Base-by-base conservation (phyloP, 1,284 basidiomycete genomes). In the Pyrrhoderma lamaoense region DNA sequence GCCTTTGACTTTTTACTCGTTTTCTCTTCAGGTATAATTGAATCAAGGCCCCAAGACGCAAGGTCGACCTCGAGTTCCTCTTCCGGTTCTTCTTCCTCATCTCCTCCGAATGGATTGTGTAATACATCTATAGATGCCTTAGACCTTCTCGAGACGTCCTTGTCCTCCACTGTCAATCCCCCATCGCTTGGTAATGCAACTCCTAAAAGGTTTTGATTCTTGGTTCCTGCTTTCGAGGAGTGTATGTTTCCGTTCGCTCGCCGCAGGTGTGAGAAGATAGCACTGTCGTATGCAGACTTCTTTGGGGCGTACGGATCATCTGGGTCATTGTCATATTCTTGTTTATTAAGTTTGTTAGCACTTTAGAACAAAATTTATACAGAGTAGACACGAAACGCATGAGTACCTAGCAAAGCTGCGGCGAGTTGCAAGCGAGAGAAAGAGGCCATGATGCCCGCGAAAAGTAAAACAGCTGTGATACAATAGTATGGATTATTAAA, bases 261-360 rank as follows among this genome's bases (percentile, higher is more conserved):
- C 19, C 85, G 79, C 43, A 88, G 68, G 61, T 83, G 83, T 18
- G 82, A 73, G 59, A 90, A 90, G 54, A 90, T 85, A 45, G 88
- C 87, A 58, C 86, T 89, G 54, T 90, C 85, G 42, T 89, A 77
- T 2, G 87, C 87, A 51, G 77, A 84, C 51, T 75, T 76, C 56
- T 69, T 66, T 8, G 79, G 78, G 23, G 68, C 72, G 46, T 76
- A 67, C 2, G 82, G 82, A 63, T 87, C 71, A 25, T 75, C 69
- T 40, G 74, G 69, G 63, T 91, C 87, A 58, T 91, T 91, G 72
- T 90, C 87, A 61, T 90, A 90, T 64, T 90, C 87, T 89, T 14
- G 35, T 31, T 23, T 22, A 42, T 39, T 42, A 13, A 40, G 31
- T 11, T 50, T 40, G n/a, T 38, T 35, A 43, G 44, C 14, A 13